Evolutionary conservation across 768 basidiomycete genomes (phyloP).

Genomic region (Suillus discolor): DNA sequence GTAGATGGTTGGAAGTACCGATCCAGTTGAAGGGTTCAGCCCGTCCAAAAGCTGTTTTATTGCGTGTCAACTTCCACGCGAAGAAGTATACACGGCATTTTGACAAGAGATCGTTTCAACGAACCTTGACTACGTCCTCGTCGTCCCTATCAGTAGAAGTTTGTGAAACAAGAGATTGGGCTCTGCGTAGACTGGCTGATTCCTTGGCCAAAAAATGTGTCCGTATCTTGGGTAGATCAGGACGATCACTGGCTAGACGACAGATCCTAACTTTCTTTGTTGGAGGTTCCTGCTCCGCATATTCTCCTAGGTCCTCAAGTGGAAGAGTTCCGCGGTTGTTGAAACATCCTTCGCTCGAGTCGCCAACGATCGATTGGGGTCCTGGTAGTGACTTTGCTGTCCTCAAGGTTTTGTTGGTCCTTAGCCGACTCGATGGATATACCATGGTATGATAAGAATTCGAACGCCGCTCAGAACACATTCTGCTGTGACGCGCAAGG

Average conservation of each 20-base stretch:
- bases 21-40: conserved; percentile 12
- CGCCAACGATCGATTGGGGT: background rate
- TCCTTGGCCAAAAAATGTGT: conserved; percentile 27
- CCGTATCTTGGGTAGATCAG: background rate
- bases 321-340: background rate
- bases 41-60: conserved; percentile 12
- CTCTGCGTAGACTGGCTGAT: conserved; percentile 45
- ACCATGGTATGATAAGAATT: background rate
- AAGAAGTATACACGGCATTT: background rate
- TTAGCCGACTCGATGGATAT: background rate
- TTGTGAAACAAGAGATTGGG: conserved; percentile 39
- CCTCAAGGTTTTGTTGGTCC: background rate
- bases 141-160: conserved; percentile 16
- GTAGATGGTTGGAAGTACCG: conserved; percentile 5
- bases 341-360: too few species aligned
- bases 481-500: background rate
- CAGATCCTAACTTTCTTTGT: conserved; percentile 24
- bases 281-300: background rate
- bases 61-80: conserved; percentile 5
- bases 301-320: background rate
- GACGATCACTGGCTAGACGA: conserved; percentile 2
- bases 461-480: background rate
- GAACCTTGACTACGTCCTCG: conserved; percentile 17
- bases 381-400: background rate
- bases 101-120: background rate